These are phyloP conservation scores for Teratosphaeria epicoccoides DNA, from an alignment of 2,329 filamentous ascomycete genomes.

Conservation along the genomic window DNA sequence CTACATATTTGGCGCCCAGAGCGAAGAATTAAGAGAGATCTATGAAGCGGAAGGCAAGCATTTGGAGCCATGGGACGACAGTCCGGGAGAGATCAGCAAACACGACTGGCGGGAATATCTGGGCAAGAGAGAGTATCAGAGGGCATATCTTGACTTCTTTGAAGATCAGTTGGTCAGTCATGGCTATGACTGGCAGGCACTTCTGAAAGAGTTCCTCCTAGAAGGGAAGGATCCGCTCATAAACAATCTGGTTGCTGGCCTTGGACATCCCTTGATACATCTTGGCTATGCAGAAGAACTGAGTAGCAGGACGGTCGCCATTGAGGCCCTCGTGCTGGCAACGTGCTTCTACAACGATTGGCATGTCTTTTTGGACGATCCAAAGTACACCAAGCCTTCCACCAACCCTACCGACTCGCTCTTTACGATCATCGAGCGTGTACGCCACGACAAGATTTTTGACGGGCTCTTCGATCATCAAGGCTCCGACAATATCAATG, in stretches of 20 bases:
- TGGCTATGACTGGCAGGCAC: constrained; percentile 73
- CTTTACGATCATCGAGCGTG: constrained; percentile 58
- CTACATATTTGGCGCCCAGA: constrained; percentile 69
- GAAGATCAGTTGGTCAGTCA: constrained; percentile 74
- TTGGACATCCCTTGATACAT: constrained; percentile 88
- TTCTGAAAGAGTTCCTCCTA: constrained; percentile 68
- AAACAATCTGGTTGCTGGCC: constrained; percentile 66
- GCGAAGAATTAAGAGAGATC: constrained; percentile 62
- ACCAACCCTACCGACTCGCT: constrained; percentile 51
- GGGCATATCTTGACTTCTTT: constrained; percentile 89
- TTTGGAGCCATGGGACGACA: constrained; percentile 71
- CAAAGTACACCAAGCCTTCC: constrained; percentile 56
- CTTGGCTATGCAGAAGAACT: constrained; percentile 90
- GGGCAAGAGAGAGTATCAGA: constrained; percentile 63
- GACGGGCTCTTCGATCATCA: constrained; percentile 52
- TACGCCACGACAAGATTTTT: constrained; percentile 60
- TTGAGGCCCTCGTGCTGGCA: constrained; percentile 71
- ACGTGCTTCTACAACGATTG: constrained; percentile 47
- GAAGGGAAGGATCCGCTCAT: constrained; percentile 64
- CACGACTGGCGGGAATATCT: constrained; percentile 81
- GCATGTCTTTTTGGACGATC: constrained; percentile 58
- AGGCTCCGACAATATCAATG: constrained; percentile 53
- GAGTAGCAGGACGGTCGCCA: constrained; percentile 70
- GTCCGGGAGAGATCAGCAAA: constrained; percentile 70
- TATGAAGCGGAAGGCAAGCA: constrained; percentile 66